Evolutionary conservation across 805 yeast genomes (phyloP).

Genomic region (Candida morakotiae): DNA sequence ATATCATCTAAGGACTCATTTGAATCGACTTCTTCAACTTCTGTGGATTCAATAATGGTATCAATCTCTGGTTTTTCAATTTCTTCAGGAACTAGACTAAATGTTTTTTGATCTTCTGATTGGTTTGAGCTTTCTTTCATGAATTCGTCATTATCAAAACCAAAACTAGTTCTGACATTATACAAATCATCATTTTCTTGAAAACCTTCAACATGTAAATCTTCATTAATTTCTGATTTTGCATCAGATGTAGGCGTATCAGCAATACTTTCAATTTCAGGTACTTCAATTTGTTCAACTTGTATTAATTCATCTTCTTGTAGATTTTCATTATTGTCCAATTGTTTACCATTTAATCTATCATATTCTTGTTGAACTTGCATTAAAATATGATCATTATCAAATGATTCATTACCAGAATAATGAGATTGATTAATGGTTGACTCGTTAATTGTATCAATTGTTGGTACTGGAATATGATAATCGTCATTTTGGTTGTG

Average conservation of each 20-base stretch:
- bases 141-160: too few relatives aligned
- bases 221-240: too few relatives aligned
- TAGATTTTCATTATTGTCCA: too few relatives aligned
- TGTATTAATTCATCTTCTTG: not conserved
- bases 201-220: too few relatives aligned
- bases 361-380: conserved; percentile 1
- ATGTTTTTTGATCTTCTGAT: not conserved
- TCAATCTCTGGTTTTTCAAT: conserved; percentile 3
- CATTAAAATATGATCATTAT: not conserved
- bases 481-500: not conserved
- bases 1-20: not conserved
- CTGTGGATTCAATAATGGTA: not conserved
- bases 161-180: too few relatives aligned
- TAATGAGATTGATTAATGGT: not conserved
- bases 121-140: too few relatives aligned
- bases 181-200: too few relatives aligned
- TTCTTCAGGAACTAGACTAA: not conserved
- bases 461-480: not conserved
- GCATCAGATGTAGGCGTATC: too few relatives aligned
- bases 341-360: not conserved
- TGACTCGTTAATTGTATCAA: not conserved
- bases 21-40: not conserved
- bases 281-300: conserved; percentile 1
- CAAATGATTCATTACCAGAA: not conserved
- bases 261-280: not conserved